Conservation (phyloP, 164 flowering plant species). For the Macadamia tetraphylla region DNA sequence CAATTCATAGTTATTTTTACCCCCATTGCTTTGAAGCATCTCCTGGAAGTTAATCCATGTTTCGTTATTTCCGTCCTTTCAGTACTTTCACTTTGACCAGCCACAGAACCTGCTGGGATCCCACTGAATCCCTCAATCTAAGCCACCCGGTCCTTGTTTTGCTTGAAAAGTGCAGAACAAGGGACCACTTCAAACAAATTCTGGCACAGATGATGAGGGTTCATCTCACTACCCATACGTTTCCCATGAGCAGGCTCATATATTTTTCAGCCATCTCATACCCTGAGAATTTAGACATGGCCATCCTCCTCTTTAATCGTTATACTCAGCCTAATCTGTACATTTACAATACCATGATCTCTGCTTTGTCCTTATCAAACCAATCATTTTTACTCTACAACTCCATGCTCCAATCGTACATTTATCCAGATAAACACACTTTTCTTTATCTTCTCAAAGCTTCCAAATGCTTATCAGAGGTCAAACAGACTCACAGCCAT, state of each 20-base stretch:
- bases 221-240: constrained; percentile 33
- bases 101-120: constrained; percentile 38
- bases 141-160: constrained; percentile 46
- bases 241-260: constrained; percentile 63
- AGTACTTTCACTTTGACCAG: constrained; percentile 15
- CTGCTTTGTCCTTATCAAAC: constrained; percentile 27
- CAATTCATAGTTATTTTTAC: constrained; percentile 3
- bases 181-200: constrained; percentile 45
- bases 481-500: constrained; percentile 25
- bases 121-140: constrained; percentile 40
- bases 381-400: constrained; percentile 27
- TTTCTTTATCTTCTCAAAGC: constrained; percentile 24
- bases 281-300: constrained; percentile 47
- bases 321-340: constrained; percentile 42
- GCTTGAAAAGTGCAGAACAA: constrained; percentile 47
- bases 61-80: constrained; percentile 17
- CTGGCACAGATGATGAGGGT: constrained; percentile 46
- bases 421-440: constrained; percentile 28
- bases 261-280: constrained; percentile 37
- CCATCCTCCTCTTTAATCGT: constrained; percentile 40
- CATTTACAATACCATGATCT: constrained; percentile 48
- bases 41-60: constrained; percentile 22
- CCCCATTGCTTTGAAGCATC: constrained; percentile 6
- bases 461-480: constrained; percentile 19
- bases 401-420: constrained; percentile 25